Base-by-base conservation (phyloP, 441 rosid genomes). In the Viola pubescens region DNA sequence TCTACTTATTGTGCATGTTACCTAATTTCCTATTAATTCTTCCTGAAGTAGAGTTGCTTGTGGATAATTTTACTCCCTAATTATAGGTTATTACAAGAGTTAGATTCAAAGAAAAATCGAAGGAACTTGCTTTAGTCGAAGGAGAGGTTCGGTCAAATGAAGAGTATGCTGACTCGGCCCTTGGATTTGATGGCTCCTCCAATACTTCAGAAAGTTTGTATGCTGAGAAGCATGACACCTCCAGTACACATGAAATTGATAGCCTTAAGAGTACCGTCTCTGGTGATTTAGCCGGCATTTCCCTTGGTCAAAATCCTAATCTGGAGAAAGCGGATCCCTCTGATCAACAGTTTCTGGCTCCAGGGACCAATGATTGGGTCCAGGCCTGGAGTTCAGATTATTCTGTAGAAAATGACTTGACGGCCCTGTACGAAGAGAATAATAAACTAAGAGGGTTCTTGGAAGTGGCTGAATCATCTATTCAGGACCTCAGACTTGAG, bases 101-200 rank as follows among this genome's bases (percentile, higher is more conserved):
- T 75, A 81, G 85, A 76, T 79, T 77, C 72, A 79, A 64, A 72
- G 85, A 80, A 62, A 84, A 81, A 74, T 71, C 77, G 61, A 79
- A 73, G 72, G 87, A 76, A 63, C 78, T 68, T 51, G 71, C 72
- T 37, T 75, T 76, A 19, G 73, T 71, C 59, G 90, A 76, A 72
- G 94, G 75, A 65, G 81, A 82, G 49, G 65, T 54, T 49, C 77
- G 77, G 62, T 66, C 66, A 54, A 83, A 64, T 70, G 88, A 81
- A 69, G 91, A 79, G 12, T 81, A 62, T 51, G 72, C 74, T 48
- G 95, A 85, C 54, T 87, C 85, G 53, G 77, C 83, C 57, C 76
- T 77, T 74, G 94, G 92, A 58, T 82, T 82, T 74, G 98, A 94
- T 77, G 94, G 81, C 60, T 87, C 98, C 73, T 91, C 98, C 67